Evolutionary conservation across 2,329 filamentous ascomycete genomes (phyloP).

Genomic region (Paramyrothecium roridum): DNA sequence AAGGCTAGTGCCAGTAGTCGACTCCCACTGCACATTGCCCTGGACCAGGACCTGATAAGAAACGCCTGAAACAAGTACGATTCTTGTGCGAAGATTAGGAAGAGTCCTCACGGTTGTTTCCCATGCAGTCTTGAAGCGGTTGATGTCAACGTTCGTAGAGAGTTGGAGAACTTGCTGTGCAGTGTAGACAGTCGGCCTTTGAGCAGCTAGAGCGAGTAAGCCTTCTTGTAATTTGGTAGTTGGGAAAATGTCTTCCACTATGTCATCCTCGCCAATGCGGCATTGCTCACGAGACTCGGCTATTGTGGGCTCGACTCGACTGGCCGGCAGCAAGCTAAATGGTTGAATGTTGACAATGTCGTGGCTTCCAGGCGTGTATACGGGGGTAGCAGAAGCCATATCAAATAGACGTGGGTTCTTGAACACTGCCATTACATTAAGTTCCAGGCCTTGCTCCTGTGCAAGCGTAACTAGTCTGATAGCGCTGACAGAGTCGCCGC

Average conservation of each 20-base stretch:
- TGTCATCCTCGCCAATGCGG: background rate
- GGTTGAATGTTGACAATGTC: background rate
- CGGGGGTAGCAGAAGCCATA: background rate
- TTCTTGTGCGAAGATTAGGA: constrained; percentile 1
- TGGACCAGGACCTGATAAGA: background rate
- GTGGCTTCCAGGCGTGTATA: background rate
- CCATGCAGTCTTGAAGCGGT: constrained; percentile 3
- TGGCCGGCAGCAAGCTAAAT: background rate
- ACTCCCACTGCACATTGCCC: background rate
- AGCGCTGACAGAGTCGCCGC: constrained; percentile 21
- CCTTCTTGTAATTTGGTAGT: constrained; percentile 1
- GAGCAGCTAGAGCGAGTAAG: background rate
- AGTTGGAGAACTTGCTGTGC: background rate
- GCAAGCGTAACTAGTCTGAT: constrained; percentile 11
- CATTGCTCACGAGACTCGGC: background rate
- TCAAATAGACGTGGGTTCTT: constrained; percentile 7
- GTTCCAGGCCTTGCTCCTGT: constrained; percentile 1
- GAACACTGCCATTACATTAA: constrained; percentile 11
- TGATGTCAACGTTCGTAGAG: background rate
- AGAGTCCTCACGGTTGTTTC: background rate
- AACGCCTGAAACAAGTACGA: background rate
- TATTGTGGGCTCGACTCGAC: background rate
- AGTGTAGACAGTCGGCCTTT: background rate
- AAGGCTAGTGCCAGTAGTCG: background rate
- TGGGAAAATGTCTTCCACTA: constrained; percentile 1